Conservation (phyloP, 2,329 filamentous ascomycete species). For the Fusarium verrucosum region DNA sequence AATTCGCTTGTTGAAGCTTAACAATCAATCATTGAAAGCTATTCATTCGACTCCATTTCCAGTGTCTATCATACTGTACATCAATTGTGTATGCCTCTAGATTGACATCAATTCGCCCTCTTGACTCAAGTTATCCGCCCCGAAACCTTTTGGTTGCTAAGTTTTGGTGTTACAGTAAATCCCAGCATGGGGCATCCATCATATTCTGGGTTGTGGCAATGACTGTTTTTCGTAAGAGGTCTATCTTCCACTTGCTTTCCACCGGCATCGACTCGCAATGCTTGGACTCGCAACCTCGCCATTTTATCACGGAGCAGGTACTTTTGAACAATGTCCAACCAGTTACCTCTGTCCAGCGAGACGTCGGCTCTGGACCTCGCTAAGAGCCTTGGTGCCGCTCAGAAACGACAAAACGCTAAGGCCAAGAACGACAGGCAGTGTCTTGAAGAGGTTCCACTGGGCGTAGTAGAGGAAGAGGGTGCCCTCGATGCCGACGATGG, state of each 20-base stretch:
- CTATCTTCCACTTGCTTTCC: background rate
- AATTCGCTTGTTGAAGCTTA: background rate
- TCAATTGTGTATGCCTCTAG: conserved; percentile 2
- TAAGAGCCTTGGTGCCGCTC: conserved; percentile 88
- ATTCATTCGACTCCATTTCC: conserved; percentile 3
- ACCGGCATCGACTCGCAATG: background rate
- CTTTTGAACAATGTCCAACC: background rate
- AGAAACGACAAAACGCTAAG: conserved; percentile 79
- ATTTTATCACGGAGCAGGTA: conserved; percentile 17
- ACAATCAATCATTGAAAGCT: background rate
- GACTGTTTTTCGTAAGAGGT: background rate
- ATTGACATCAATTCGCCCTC: background rate
- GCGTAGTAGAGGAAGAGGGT: conserved; percentile 96
- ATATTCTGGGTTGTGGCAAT: background rate
- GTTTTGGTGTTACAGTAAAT: conserved; percentile 9
- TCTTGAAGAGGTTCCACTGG: conserved; percentile 91
- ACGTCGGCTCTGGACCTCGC: conserved; percentile 90
- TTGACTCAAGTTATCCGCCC: background rate
- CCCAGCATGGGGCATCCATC: background rate
- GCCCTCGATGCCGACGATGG: conserved; percentile 85
- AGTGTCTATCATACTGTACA: conserved; percentile 27
- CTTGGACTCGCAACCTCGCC: background rate
- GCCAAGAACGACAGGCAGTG: conserved; percentile 75
- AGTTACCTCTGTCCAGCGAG: conserved; percentile 73
- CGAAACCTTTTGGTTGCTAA: background rate